phyloP scores from a whole-genome alignment of 768 basidiomycete species.

The Gloeophyllum trabeum region DNA sequence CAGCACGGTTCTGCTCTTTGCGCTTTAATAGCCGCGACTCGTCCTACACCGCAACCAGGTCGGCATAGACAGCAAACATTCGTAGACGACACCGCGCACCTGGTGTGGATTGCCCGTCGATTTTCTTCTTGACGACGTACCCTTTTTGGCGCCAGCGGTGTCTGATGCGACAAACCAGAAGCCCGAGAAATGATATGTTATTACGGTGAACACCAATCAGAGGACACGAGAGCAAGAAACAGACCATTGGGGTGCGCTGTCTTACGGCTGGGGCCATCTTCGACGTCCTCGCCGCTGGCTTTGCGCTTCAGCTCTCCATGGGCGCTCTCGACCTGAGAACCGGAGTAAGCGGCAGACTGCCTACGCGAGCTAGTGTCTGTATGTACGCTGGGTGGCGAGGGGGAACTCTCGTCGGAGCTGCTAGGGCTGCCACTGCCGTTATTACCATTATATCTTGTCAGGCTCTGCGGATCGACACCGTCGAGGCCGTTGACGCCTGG shows the following conservation, averaged over 20 bases:
- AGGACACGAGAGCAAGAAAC: neutral
- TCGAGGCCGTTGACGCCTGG: slow-evolving; percentile 21
- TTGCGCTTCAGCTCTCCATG: slow-evolving; percentile 64
- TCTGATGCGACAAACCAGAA: neutral
- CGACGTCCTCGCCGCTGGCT: slow-evolving; percentile 53
- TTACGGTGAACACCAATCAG: slow-evolving; percentile 8
- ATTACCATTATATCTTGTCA: slow-evolving; percentile 32
- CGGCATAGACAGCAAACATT: neutral
- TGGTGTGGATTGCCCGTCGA: slow-evolving; percentile 23
- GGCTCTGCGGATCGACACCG: slow-evolving; percentile 49
- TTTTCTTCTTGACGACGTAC: slow-evolving; percentile 21
- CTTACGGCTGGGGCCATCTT: slow-evolving; percentile 59
- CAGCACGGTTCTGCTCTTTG: slow-evolving; percentile 95
- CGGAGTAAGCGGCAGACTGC: slow-evolving; percentile 15
- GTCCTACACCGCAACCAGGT: slow-evolving; percentile 30
- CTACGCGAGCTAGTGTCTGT: slow-evolving; percentile 14
- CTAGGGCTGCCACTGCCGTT: slow-evolving; percentile 42
- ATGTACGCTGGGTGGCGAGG: slow-evolving; percentile 51
- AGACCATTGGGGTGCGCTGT: slow-evolving; percentile 50
- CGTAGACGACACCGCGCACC: slow-evolving; percentile 13
- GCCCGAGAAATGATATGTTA: too few species aligned
- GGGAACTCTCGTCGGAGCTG: slow-evolving; percentile 64
- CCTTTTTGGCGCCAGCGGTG: slow-evolving; percentile 13
- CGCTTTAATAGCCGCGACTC: slow-evolving; percentile 72
- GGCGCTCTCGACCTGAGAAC: slow-evolving; percentile 27